A percentile compares a stretch with the other conserved stretches of the same genome.
These are phyloP conservation scores for Tillandsia fasciculata DNA, from an alignment of 176 grass and related monocot genomes.

Conservation along the genomic window DNA sequence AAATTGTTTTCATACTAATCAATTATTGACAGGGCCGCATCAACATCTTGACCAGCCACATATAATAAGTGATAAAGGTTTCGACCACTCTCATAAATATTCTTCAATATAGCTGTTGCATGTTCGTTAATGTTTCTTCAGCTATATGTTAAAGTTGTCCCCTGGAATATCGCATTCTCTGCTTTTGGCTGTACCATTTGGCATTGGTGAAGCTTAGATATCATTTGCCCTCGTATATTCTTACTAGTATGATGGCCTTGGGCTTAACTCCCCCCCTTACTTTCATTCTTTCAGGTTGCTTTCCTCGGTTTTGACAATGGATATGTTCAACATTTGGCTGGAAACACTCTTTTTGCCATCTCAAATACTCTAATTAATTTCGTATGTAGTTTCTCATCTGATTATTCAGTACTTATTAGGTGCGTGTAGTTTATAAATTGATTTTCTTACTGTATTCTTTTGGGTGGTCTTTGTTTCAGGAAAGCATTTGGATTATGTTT, in stretches of 20 bases:
- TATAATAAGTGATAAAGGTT: too few relatives aligned
- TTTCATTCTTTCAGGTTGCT: constrained; percentile 42
- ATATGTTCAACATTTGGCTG: constrained; percentile 66
- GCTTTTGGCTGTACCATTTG: too few relatives aligned
- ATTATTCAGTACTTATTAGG: constrained; percentile 1
- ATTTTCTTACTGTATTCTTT: constrained; percentile 6
- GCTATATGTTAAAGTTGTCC: too few relatives aligned
- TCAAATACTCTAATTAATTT: constrained; percentile 42
- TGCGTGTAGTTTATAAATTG: constrained; percentile 4
- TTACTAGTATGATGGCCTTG: background rate
- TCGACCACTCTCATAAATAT: too few relatives aligned
- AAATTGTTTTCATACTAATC: too few relatives aligned
- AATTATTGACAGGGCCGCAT: too few relatives aligned
- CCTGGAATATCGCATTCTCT: too few relatives aligned
- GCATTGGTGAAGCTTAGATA: too few relatives aligned
- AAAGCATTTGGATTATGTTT: constrained; percentile 53
- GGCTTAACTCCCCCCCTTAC: constrained; percentile 8
- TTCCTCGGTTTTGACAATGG: constrained; percentile 47
- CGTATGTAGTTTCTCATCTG: constrained; percentile 41
- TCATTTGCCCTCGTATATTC: too few relatives aligned
- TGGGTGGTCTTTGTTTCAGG: constrained; percentile 28
- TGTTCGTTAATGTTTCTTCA: too few relatives aligned
- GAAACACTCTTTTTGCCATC: constrained; percentile 46
- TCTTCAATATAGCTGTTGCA: too few relatives aligned
- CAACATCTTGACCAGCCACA: too few relatives aligned